Evolutionary conservation across 2,329 filamentous ascomycete species (phyloP).

Genomic region (Claviceps pusilla): DNA sequence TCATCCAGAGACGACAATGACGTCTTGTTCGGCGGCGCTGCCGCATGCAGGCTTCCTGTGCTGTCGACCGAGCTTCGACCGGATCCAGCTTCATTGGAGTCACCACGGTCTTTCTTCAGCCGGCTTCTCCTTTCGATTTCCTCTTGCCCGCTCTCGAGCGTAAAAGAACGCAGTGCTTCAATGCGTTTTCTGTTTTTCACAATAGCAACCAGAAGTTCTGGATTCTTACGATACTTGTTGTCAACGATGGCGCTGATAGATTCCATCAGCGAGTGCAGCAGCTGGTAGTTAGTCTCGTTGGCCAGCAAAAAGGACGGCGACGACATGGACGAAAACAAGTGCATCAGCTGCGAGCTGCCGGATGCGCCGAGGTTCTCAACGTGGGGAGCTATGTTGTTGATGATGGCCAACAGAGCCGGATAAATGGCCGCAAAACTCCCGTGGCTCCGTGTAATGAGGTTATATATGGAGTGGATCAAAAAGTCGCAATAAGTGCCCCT

Average conservation of each 20-base stretch:
- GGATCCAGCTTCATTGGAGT: constrained; percentile 33
- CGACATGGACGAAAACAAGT: constrained; percentile 84
- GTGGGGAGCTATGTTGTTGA: constrained; percentile 85
- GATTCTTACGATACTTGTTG: constrained; percentile 70
- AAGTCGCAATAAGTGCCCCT: constrained; percentile 87
- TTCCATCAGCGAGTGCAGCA: constrained; percentile 70
- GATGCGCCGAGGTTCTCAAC: constrained; percentile 60
- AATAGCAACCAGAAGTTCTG: constrained; percentile 65
- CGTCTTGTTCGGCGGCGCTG: constrained; percentile 10
- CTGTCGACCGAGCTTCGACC: constrained; percentile 53
- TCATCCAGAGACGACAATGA: constrained; percentile 16
- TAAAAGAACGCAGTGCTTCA: constrained; percentile 73
- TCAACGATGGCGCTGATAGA: constrained; percentile 83
- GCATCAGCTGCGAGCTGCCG: constrained; percentile 68
- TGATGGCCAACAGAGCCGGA: constrained; percentile 75
- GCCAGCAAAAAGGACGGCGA: constrained; percentile 81
- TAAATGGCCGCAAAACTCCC: constrained; percentile 84
- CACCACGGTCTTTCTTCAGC: constrained; percentile 44
- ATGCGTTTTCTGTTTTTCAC: constrained; percentile 70
- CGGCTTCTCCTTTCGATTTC: constrained; percentile 73
- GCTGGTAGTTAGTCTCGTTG: constrained; percentile 76
- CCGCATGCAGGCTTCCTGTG: constrained; percentile 40
- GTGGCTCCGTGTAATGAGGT: constrained; percentile 78
- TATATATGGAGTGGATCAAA: constrained; percentile 87
- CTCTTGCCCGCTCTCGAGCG: constrained; percentile 78